A percentile compares a stretch with the other conserved stretches of the same genome.
These are phyloP conservation scores for Gymnopus androsaceus DNA, from an alignment of 1,284 basidiomycete species.

Conservation along the genomic window DNA sequence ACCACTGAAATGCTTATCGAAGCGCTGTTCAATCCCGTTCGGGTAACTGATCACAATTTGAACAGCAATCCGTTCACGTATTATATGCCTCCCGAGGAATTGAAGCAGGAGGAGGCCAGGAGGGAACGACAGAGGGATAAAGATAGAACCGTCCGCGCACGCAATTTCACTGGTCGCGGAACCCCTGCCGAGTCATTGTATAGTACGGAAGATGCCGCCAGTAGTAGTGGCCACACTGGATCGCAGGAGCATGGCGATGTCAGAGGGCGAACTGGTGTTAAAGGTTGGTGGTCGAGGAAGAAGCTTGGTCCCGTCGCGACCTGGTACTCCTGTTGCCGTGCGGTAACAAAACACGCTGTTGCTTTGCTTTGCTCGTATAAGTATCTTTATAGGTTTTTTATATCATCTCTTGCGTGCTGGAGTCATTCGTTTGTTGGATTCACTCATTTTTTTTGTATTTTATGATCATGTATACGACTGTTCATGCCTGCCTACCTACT, in stretches of 20 bases:
- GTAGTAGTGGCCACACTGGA: slow-evolving; percentile 2
- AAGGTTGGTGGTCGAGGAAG: slow-evolving; percentile 9
- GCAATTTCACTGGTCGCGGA: not conserved
- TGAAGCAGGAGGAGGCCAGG: not conserved
- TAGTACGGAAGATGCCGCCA: slow-evolving; percentile 7
- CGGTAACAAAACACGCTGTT: not conserved
- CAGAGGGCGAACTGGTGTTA: slow-evolving; percentile 1
- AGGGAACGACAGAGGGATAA: not conserved
- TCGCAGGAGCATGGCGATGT: not conserved
- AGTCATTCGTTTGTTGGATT: not conserved
- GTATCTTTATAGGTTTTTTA: slow-evolving; percentile 6
- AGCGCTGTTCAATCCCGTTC: slow-evolving; percentile 71
- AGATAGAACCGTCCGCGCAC: not conserved
- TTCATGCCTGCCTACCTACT: not conserved
- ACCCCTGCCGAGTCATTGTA: slow-evolving; percentile 2
- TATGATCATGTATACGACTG: not conserved
- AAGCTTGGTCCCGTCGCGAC: not conserved
- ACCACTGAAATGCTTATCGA: slow-evolving; percentile 75
- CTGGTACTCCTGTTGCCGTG: slow-evolving; percentile 6
- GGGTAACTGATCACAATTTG: slow-evolving; percentile 40
- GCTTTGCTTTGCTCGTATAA: too few relatives aligned
- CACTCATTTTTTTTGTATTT: not conserved
- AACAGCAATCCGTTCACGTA: slow-evolving; percentile 63
- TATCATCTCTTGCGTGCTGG: not conserved
- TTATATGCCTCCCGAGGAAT: slow-evolving; percentile 31